These are phyloP conservation scores for Taiozyma onychis DNA, from an alignment of 1,139 yeast genomes.

Conservation along the genomic window DNA sequence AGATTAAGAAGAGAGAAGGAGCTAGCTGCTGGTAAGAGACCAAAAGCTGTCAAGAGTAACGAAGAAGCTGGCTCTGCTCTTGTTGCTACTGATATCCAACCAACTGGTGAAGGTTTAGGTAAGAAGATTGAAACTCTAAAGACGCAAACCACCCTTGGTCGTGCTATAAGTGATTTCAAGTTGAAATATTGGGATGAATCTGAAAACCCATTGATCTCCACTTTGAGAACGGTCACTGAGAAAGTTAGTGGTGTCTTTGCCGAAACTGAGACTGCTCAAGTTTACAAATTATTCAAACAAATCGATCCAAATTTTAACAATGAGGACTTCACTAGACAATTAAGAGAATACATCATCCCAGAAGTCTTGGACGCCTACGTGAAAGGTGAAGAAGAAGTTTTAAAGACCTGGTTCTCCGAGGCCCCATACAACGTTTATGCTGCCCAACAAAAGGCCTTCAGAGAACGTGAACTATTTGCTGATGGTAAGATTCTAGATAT, in stretches of 20 bases:
- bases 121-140: slow-evolving; percentile 68
- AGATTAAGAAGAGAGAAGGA: slow-evolving; percentile 67
- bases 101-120: slow-evolving; percentile 60
- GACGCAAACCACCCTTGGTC: slow-evolving; percentile 65
- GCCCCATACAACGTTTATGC: slow-evolving; percentile 95
- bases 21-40: slow-evolving; percentile 52
- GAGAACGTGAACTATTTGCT: slow-evolving; percentile 86
- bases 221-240: slow-evolving; percentile 74
- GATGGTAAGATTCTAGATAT: slow-evolving; percentile 92
- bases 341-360: slow-evolving; percentile 91
- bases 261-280: slow-evolving; percentile 95
- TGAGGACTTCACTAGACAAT: slow-evolving; percentile 75
- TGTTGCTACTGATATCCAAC: slow-evolving; percentile 77
- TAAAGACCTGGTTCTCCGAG: slow-evolving; percentile 91
- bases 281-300: slow-evolving; percentile 74
- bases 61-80: slow-evolving; percentile 84
- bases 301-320: slow-evolving; percentile 87
- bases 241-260: slow-evolving; percentile 79
- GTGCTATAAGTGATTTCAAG: slow-evolving; percentile 53
- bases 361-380: slow-evolving; percentile 95
- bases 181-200: slow-evolving; percentile 84
- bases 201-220: slow-evolving; percentile 84
- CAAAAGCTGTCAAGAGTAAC: slow-evolving; percentile 66
- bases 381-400: slow-evolving; percentile 78
- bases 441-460: slow-evolving; percentile 88